phyloP scores from a whole-genome alignment of 148 eudicot species.

The Camellia japonica region DNA sequence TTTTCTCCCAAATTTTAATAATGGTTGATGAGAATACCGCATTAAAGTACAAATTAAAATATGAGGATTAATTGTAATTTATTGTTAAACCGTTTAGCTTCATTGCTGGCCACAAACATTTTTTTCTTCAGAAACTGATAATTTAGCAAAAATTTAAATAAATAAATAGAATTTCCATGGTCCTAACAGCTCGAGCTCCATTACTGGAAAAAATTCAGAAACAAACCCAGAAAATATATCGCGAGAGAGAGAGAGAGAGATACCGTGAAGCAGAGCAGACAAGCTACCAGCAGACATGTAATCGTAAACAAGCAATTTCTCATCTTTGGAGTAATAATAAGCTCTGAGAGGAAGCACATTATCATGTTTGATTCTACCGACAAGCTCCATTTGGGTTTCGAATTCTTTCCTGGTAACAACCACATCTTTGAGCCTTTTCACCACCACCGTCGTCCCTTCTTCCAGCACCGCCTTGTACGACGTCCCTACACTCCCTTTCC shows the following conservation, averaged over 20 bases:
- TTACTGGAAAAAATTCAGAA: not conserved
- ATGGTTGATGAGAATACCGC: too few species aligned
- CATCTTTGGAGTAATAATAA: not conserved
- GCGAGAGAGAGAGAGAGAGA: not conserved
- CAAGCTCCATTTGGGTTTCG: slow-evolving; percentile 24
- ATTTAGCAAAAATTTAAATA: too few species aligned
- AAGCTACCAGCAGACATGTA: slow-evolving; percentile 41
- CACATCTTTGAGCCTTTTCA: slow-evolving; percentile 37
- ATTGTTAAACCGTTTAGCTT: too few species aligned
- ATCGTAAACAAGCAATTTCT: slow-evolving; percentile 1
- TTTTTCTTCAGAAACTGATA: too few species aligned
- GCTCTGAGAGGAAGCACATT: slow-evolving; percentile 41
- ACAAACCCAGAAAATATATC: not conserved
- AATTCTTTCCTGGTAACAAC: slow-evolving; percentile 27
- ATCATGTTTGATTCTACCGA: slow-evolving; percentile 28
- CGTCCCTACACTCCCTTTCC: slow-evolving; percentile 41
- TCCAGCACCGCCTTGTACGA: slow-evolving; percentile 11
- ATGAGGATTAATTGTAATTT: too few species aligned
- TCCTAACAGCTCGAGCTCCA: not conserved
- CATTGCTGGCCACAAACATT: too few species aligned
- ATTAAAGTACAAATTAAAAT: too few species aligned
- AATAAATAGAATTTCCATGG: not conserved
- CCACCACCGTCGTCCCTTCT: slow-evolving; percentile 43
- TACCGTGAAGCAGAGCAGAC: slow-evolving; percentile 47
- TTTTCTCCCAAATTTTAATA: too few species aligned